Percentiles rank a stretch among this genome's conserved stretches.
phyloP scores from a whole-genome alignment of 257 asterid genomes.

The Nicotiana otophora region DNA sequence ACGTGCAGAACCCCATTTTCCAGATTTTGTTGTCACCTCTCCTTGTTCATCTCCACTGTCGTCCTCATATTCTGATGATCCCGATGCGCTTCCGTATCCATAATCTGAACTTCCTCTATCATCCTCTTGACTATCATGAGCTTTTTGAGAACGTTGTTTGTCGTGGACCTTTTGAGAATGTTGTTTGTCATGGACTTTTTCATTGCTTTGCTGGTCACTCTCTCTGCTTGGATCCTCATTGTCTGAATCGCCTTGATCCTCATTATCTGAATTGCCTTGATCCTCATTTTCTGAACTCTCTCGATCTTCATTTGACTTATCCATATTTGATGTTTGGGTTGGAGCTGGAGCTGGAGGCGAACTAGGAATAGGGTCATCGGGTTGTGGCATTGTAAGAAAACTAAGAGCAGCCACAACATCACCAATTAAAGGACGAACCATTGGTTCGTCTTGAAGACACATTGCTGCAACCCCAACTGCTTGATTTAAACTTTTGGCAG shows the following conservation, averaged over 20 bases:
- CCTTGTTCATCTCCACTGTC: neutral
- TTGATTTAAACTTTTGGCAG: conserved; percentile 56
- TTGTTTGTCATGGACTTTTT: neutral
- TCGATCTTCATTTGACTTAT: conserved; percentile 1
- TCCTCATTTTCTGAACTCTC: conserved; percentile 22
- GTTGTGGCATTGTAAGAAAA: conserved; percentile 52
- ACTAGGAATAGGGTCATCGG: conserved; percentile 42
- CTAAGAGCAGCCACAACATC: conserved; percentile 66
- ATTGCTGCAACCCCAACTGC: conserved; percentile 77
- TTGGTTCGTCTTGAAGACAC: conserved; percentile 78
- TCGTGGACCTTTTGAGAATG: neutral
- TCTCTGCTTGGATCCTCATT: neutral
- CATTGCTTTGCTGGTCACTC: neutral
- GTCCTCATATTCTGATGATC: conserved; percentile 1
- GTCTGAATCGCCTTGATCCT: neutral
- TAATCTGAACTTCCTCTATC: conserved; percentile 8
- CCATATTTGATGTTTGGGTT: conserved; percentile 16
- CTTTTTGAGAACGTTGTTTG: neutral
- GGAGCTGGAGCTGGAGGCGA: neutral
- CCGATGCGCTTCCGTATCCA: conserved; percentile 1
- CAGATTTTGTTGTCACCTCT: neutral
- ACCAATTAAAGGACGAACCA: conserved; percentile 60
- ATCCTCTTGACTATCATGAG: neutral
- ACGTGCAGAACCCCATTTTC: neutral
- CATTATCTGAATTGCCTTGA: conserved; percentile 13